Percentiles rank a stretch among this genome's conserved stretches.
Evolutionary conservation across 2,329 filamentous ascomycete species (phyloP).

Genomic region (Botrytis fabae): DNA sequence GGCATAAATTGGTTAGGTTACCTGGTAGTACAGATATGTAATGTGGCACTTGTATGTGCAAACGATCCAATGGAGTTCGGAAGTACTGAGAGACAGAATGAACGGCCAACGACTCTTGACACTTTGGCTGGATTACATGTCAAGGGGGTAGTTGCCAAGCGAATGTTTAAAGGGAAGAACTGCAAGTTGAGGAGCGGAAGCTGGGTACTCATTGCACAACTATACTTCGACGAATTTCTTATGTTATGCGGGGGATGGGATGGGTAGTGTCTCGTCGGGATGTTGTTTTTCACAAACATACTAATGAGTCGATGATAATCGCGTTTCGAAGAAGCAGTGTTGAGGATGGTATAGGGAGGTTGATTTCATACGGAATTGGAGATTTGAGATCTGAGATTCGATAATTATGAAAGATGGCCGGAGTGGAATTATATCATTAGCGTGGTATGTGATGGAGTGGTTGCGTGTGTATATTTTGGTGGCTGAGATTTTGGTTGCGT

Average conservation of each 20-base stretch:
- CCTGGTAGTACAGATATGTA: constrained; percentile 37
- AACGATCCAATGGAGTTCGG: not conserved
- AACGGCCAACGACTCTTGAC: not conserved
- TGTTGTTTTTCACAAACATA: not conserved
- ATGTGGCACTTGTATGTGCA: not conserved
- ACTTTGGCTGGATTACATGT: not conserved
- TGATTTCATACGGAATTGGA: not conserved
- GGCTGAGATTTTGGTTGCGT: not conserved
- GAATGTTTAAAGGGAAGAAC: not conserved
- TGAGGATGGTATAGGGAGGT: not conserved
- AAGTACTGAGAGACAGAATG: not conserved
- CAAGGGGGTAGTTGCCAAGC: not conserved
- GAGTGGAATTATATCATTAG: not conserved
- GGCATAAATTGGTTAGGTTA: constrained; percentile 37
- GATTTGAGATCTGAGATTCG: not conserved
- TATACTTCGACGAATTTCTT: not conserved
- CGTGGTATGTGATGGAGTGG: not conserved
- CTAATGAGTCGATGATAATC: not conserved
- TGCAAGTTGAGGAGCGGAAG: not conserved
- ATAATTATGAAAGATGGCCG: not conserved
- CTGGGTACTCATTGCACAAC: not conserved
- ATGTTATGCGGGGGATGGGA: not conserved
- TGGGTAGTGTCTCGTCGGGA: not conserved
- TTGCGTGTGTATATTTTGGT: not conserved
- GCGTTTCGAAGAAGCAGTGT: not conserved